A percentile compares a stretch with the other conserved stretches of the same genome.
phyloP scores from a whole-genome alignment of 345 rosid genomes.

The Eucalyptus coolabah region DNA sequence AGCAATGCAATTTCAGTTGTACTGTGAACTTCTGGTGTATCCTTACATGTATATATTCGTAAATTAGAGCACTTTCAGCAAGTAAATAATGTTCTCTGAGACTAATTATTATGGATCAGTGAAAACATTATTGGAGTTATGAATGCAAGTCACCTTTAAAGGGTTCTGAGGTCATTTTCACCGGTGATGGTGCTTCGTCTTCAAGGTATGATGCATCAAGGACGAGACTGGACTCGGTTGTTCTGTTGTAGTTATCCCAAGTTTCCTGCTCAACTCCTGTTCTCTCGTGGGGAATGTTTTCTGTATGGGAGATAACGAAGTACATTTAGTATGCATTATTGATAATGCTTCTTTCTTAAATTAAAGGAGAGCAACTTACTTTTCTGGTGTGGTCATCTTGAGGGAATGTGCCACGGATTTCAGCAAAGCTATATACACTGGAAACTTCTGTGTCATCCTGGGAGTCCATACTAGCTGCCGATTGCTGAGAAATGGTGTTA shows the following conservation, averaged over 20 bases:
- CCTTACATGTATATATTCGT: background rate
- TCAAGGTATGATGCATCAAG: conserved; percentile 68
- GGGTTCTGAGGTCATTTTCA: conserved; percentile 50
- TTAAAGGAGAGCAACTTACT: conserved; percentile 8
- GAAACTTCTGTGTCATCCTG: conserved; percentile 52
- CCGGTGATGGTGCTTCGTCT: conserved; percentile 82
- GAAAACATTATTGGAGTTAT: background rate
- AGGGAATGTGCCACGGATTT: background rate
- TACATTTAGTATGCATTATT: background rate
- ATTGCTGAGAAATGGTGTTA: conserved; percentile 25
- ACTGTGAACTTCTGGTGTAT: background rate
- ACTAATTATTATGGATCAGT: background rate
- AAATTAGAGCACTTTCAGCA: background rate
- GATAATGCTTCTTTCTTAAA: background rate
- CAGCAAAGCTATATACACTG: conserved; percentile 24
- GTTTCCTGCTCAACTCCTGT: conserved; percentile 7
- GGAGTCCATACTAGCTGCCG: conserved; percentile 48
- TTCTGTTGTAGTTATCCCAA: conserved; percentile 30
- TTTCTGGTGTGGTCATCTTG: conserved; percentile 21
- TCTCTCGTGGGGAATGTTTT: conserved; percentile 22
- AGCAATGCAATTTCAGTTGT: background rate
- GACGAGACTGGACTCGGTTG: conserved; percentile 90
- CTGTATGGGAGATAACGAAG: conserved; percentile 25
- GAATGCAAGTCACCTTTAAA: conserved; percentile 39
- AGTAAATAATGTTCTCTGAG: background rate